These are phyloP conservation scores for Coniella vitis DNA, from an alignment of 2,329 filamentous ascomycete genomes.

Conservation along the genomic window DNA sequence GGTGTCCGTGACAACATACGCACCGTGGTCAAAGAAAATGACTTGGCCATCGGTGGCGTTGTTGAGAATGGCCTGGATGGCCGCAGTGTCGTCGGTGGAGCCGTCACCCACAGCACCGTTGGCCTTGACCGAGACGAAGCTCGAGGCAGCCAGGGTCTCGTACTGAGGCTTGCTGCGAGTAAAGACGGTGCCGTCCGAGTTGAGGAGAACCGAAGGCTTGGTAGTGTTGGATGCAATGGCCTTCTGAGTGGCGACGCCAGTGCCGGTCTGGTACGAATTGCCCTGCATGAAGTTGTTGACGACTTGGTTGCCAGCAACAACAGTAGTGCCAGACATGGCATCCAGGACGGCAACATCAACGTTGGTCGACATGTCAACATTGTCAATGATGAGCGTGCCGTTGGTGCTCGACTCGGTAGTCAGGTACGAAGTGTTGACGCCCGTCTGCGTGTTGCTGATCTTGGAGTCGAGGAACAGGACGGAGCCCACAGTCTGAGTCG, in stretches of 20 bases:
- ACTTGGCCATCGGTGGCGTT: constrained; percentile 56
- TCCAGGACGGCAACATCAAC: constrained; percentile 61
- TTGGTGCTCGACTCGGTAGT: constrained; percentile 58
- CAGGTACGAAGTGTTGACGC: constrained; percentile 69
- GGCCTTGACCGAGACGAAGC: constrained; percentile 77
- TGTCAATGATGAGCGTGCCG: constrained; percentile 79
- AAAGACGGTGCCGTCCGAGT: constrained; percentile 61
- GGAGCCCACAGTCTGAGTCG: constrained; percentile 75
- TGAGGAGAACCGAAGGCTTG: constrained; percentile 63
- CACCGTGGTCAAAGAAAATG: constrained; percentile 69
- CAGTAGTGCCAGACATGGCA: constrained; percentile 44
- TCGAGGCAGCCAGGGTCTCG: constrained; percentile 54
- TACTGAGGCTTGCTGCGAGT: constrained; percentile 89
- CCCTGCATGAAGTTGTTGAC: constrained; percentile 75
- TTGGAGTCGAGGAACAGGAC: constrained; percentile 76
- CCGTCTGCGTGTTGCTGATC: constrained; percentile 68
- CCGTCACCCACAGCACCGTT: constrained; percentile 85
- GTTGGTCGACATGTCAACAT: constrained; percentile 71
- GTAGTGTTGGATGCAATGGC: constrained; percentile 44
- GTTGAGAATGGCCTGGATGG: constrained; percentile 73
- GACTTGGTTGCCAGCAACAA: constrained; percentile 64
- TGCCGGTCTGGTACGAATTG: constrained; percentile 54
- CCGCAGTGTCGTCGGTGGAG: constrained; percentile 75
- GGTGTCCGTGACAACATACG: constrained; percentile 64
- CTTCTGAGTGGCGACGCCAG: constrained; percentile 50